phyloP scores from a whole-genome alignment of 345 rosid genomes.

The Xanthoceras sorbifolium region DNA sequence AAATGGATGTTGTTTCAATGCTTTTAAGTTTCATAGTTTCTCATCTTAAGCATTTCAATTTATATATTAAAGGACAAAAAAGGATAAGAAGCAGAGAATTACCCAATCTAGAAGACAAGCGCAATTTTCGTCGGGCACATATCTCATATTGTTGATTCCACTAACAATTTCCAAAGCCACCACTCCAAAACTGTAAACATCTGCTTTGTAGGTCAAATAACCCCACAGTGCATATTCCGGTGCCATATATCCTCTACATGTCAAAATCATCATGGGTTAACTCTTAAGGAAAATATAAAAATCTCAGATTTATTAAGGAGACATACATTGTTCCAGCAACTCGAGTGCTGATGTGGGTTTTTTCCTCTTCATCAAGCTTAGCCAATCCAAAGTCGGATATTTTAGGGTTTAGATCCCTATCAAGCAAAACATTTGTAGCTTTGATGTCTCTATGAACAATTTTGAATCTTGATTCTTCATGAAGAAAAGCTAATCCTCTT shows the following conservation, averaged over 20 bases:
- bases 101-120: constrained; percentile 59
- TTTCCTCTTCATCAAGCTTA: constrained; percentile 49
- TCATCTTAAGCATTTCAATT: too few relatives aligned
- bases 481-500: constrained; percentile 28
- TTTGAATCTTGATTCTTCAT: constrained; percentile 34
- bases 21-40: not conserved
- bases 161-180: constrained; percentile 50
- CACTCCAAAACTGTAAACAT: constrained; percentile 60
- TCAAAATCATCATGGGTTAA: not conserved
- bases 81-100: not conserved
- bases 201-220: constrained; percentile 51
- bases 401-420: constrained; percentile 48
- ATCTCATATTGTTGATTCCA: constrained; percentile 38
- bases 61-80: not conserved
- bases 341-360: constrained; percentile 51
- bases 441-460: constrained; percentile 64
- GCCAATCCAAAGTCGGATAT: constrained; percentile 65
- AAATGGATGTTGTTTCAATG: not conserved
- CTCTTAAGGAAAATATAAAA: not conserved
- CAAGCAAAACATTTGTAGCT: constrained; percentile 51
- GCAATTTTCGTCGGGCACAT: constrained; percentile 29
- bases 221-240: constrained; percentile 63
- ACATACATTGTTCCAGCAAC: constrained; percentile 58
- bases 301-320: not conserved
- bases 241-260: constrained; percentile 56